Conservation (phyloP, 2,329 filamentous ascomycete genomes). For the Cytospora chrysosperma region DNA sequence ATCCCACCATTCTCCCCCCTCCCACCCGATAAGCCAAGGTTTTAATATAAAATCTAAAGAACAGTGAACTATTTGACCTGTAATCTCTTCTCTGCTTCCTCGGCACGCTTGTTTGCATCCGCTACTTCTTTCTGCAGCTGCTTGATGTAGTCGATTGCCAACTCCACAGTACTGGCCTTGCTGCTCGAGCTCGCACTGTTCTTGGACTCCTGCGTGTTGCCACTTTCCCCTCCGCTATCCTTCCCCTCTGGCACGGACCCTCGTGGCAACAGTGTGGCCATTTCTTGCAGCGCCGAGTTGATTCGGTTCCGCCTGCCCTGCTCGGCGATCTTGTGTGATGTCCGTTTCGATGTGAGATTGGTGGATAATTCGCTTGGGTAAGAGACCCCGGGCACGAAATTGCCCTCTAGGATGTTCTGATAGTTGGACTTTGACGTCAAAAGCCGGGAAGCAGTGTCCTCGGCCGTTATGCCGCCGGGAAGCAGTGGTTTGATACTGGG, state of each 20-base stretch:
- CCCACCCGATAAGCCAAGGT: background rate
- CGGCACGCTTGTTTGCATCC: conserved; percentile 62
- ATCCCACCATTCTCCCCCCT: too few relatives aligned
- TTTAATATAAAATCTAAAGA: background rate
- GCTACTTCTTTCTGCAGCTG: conserved; percentile 72
- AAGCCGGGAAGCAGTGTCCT: conserved; percentile 67
- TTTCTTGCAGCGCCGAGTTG: conserved; percentile 88
- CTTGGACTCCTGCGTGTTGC: conserved; percentile 43
- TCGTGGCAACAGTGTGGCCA: conserved; percentile 77
- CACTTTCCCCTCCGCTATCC: conserved; percentile 45
- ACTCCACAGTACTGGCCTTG: conserved; percentile 96
- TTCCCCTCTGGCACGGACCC: conserved; percentile 29
- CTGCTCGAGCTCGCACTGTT: conserved; percentile 64
- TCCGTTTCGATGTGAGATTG: conserved; percentile 92
- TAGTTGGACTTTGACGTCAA: conserved; percentile 96
- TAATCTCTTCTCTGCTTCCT: conserved; percentile 63
- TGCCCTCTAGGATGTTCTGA: conserved; percentile 94
- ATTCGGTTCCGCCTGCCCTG: conserved; percentile 94
- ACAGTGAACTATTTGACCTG: conserved; percentile 11
- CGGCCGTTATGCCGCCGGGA: conserved; percentile 57
- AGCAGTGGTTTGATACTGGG: conserved; percentile 91
- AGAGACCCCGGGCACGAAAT: conserved; percentile 81
- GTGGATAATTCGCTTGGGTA: conserved; percentile 91
- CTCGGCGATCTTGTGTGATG: conserved; percentile 96
- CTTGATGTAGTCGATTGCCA: conserved; percentile 94